These are phyloP conservation scores for Macadamia integrifolia DNA, from an alignment of 164 flowering plant genomes.

Conservation along the genomic window DNA sequence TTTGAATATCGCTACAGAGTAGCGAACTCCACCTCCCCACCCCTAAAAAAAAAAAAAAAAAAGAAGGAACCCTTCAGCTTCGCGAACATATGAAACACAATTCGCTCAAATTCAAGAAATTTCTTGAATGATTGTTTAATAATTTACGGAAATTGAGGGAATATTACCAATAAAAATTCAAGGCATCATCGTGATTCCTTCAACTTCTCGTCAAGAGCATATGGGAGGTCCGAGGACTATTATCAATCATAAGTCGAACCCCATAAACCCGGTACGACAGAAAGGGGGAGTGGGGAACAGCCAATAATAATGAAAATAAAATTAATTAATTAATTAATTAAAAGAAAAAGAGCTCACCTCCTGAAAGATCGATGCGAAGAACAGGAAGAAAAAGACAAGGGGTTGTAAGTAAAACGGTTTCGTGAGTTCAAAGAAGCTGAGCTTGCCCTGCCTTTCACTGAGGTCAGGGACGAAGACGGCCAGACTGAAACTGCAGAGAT, in stretches of 20 bases:
- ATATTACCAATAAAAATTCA: no score
- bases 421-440: slow-evolving; percentile 12
- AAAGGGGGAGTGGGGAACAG: no score
- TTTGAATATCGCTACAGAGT: neutral
- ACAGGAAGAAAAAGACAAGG: slow-evolving; percentile 14
- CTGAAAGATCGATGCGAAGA: slow-evolving; percentile 7
- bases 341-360: slow-evolving; percentile 21
- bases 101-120: no score
- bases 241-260: neutral
- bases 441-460: neutral
- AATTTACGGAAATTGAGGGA: no score
- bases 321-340: neutral
- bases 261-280: neutral
- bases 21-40: no score
- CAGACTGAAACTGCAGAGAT: slow-evolving; percentile 15
- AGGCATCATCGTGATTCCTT: no score
- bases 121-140: no score
- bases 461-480: slow-evolving; percentile 9
- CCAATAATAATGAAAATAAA: neutral
- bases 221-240: no score
- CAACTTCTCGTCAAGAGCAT: no score
- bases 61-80: neutral
- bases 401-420: slow-evolving; percentile 11
- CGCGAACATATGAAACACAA: neutral
- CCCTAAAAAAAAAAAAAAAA: no score